Evolutionary conservation across 306 rosid species (phyloP).

Genomic region (Sicyos baderoa): DNA sequence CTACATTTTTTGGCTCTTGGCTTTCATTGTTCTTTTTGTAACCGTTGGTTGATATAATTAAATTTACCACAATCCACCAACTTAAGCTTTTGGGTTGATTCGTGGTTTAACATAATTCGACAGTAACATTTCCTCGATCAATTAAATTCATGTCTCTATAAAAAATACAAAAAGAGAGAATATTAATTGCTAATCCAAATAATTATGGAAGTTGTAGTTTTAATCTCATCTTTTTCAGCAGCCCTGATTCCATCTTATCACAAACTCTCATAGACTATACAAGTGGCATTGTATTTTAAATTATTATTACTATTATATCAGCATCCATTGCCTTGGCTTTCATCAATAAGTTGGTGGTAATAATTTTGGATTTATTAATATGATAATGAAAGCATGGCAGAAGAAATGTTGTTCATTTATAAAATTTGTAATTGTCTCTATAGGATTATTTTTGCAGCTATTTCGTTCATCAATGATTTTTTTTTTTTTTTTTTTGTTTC

Average conservation of each 20-base stretch:
- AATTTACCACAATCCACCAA: no score
- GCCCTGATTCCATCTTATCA: no score
- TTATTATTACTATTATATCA: neutral
- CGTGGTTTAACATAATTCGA: no score
- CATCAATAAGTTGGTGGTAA: neutral
- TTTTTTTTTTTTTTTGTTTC: no score
- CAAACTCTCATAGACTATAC: neutral
- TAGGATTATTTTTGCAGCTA: no score
- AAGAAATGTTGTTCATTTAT: neutral
- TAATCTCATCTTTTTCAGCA: no score
- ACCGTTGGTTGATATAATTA: no score
- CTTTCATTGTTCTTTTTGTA: neutral
- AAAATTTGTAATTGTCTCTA: neutral
- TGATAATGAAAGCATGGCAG: neutral
- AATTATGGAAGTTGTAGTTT: neutral
- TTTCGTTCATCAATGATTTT: no score
- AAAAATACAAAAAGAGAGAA: neutral
- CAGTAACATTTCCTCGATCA: neutral
- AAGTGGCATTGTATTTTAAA: neutral
- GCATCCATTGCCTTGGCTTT: neutral
- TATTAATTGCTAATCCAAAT: conserved; percentile 3
- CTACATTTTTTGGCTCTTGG: neutral
- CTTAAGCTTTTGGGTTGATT: no score
- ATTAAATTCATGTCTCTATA: neutral
- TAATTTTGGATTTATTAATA: conserved; percentile 3